Evolutionary conservation across 2,329 filamentous ascomycete genomes (phyloP), one percentile per base, ranked within the genome.

Genomic region (Exophiala mesophila): DNA sequence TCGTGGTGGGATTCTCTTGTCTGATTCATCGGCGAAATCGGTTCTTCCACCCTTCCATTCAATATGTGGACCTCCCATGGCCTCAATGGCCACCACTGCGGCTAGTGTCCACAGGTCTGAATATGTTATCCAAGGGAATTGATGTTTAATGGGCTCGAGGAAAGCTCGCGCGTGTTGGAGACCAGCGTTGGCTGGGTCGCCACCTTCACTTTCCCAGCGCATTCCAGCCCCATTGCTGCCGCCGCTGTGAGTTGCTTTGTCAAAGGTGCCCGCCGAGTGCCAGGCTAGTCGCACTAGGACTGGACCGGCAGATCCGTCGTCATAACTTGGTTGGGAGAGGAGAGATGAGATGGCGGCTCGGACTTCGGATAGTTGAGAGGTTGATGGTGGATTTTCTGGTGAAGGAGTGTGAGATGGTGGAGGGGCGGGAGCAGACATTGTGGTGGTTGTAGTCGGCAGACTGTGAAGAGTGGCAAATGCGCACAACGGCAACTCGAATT

Each of bases 151-250:
- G 4, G 78, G 75, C 55, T 82, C 78, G 46, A 83, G 71, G 60
- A 82, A 82, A 19, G 76, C 72, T 12, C 78, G 76, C 16, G 77
- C 78, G 58, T 81, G 71, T 54, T 82, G 74, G 7, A 82, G 71
- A 13, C 79, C 79, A 3, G 78, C 77, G 61, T 82, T 82, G 42
- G 78, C 76, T 3, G 78, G 77, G 57, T 82, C 78, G 47, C 76
- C 78, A 45, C 77, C 77, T 63, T 82, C 78, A 17, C 69, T 63
- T 63, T 81, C 77, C 57, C 80, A 82, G 23, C 78, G 70, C 78
- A 82, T 82, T 13, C 77, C 78, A 0, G 79, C 78, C 45, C 79
- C 79, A 57, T 82, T 82, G 18, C 71, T 76, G 26, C 78, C 78
- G 24, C 79, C 79, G 0, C 78, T 82, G 55, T 78, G 73, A 41